Evolutionary conservation across 2,329 filamentous ascomycete species (phyloP).

Genomic region (Cladobotryum mycophilum): DNA sequence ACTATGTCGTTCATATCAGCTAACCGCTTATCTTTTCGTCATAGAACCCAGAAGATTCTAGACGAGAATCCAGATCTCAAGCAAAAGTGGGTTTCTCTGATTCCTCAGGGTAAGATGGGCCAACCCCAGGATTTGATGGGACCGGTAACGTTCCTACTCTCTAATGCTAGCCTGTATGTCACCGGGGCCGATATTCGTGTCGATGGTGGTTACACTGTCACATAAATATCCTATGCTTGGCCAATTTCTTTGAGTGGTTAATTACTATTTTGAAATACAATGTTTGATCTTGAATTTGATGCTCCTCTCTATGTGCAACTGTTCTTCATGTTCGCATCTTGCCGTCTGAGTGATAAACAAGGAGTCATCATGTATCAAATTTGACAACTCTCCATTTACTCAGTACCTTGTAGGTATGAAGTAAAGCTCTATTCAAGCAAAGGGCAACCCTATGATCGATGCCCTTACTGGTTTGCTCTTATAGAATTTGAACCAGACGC

Average conservation of each 20-base stretch:
- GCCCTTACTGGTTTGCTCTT: neutral
- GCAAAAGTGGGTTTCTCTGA: conserved; percentile 84
- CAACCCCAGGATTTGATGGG: conserved; percentile 89
- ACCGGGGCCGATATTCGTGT: conserved; percentile 70
- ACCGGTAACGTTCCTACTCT: conserved; percentile 78
- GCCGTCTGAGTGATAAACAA: too few species aligned
- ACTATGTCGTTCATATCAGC: neutral
- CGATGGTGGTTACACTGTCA: conserved; percentile 84
- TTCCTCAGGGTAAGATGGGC: conserved; percentile 91
- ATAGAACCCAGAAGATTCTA: conserved; percentile 85
- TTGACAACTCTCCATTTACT: too few species aligned
- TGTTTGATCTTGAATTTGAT: too few species aligned
- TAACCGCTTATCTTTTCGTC: conserved; percentile 4
- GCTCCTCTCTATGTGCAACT: too few species aligned
- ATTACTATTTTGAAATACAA: too few species aligned
- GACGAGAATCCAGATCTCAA: conserved; percentile 88
- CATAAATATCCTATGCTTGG: conserved; percentile 21
- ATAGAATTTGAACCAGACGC: neutral
- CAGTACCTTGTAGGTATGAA: neutral
- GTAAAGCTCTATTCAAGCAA: neutral
- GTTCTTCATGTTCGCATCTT: too few species aligned
- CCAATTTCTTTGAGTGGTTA: too few species aligned
- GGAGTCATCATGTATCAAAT: too few species aligned
- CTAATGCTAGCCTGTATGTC: conserved; percentile 70
- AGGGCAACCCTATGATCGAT: too few species aligned